Conservation (phyloP, 164 flowering plant species). For the Houttuynia cordata region DNA sequence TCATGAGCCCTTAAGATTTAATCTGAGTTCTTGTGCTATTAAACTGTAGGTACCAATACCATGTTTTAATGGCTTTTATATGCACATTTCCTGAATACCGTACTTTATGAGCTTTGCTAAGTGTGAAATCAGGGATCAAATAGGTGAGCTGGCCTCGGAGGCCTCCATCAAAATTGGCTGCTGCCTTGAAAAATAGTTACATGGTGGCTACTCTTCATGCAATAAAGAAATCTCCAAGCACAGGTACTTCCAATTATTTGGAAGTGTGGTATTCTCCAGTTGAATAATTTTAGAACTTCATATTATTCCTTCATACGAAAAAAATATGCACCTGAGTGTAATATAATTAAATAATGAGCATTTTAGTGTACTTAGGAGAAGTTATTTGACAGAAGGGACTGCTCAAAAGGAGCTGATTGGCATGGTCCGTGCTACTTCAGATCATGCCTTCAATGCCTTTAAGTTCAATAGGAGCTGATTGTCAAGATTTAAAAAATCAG, state of each 20-base stretch:
- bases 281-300: background rate
- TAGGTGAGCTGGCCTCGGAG: conserved; percentile 99
- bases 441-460: conserved; percentile 97
- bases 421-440: conserved; percentile 97
- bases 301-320: background rate
- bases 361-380: conserved; percentile 74
- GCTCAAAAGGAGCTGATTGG: conserved; percentile 74
- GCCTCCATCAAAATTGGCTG: conserved; percentile 71
- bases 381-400: conserved; percentile 79
- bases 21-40: background rate
- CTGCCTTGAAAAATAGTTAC: conserved; percentile 90
- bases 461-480: too few relatives aligned
- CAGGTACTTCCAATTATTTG: conserved; percentile 33
- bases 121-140: background rate
- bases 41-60: too few relatives aligned
- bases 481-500: too few relatives aligned
- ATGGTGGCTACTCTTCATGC: conserved; percentile 89
- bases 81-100: background rate
- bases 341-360: conserved; percentile 37
- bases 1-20: background rate
- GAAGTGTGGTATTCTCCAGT: too few relatives aligned
- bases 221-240: conserved; percentile 34
- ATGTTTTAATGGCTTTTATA: too few relatives aligned
- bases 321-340: conserved; percentile 18
- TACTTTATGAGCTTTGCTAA: background rate